A percentile compares a stretch with the other conserved stretches of the same genome.
Evolutionary conservation across 2,329 filamentous ascomycete genomes (phyloP).

Genomic region (Mycosphaerelloides madeirae): DNA sequence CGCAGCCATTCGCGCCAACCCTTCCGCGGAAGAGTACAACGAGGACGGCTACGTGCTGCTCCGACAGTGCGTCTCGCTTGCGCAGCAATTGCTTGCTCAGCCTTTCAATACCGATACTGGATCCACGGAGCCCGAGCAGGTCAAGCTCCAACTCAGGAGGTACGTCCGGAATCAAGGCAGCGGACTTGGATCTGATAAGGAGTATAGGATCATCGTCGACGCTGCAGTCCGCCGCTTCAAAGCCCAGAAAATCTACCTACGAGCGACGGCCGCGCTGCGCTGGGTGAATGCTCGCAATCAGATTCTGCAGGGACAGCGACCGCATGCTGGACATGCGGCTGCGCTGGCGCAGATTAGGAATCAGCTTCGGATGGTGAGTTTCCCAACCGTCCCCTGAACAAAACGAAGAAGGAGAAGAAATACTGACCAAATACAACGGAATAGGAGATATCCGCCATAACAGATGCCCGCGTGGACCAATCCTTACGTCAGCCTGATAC

Average conservation of each 20-base stretch:
- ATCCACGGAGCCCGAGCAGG: slow-evolving; percentile 42
- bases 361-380: slow-evolving; percentile 40
- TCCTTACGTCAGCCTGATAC: slow-evolving; percentile 53
- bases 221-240: slow-evolving; percentile 57
- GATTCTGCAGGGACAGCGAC: slow-evolving; percentile 48
- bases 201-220: slow-evolving; percentile 54
- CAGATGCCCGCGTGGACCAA: slow-evolving; percentile 53
- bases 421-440: background rate
- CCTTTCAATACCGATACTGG: slow-evolving; percentile 40
- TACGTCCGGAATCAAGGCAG: background rate
- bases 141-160: slow-evolving; percentile 46
- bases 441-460: slow-evolving; percentile 55
- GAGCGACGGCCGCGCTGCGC: slow-evolving; percentile 53
- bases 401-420: background rate
- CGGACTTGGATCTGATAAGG: slow-evolving; percentile 6
- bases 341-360: slow-evolving; percentile 47
- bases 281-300: slow-evolving; percentile 54
- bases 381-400: background rate
- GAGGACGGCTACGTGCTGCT: slow-evolving; percentile 57
- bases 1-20: slow-evolving; percentile 48
- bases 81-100: slow-evolving; percentile 50
- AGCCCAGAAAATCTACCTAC: slow-evolving; percentile 58
- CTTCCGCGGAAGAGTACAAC: slow-evolving; percentile 52
- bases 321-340: slow-evolving; percentile 44
- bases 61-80: slow-evolving; percentile 52